A percentile compares a stretch with the other conserved stretches of the same genome.
phyloP scores from a whole-genome alignment of 2,329 filamentous ascomycete genomes.

The Trichoderma brevicompactum region DNA sequence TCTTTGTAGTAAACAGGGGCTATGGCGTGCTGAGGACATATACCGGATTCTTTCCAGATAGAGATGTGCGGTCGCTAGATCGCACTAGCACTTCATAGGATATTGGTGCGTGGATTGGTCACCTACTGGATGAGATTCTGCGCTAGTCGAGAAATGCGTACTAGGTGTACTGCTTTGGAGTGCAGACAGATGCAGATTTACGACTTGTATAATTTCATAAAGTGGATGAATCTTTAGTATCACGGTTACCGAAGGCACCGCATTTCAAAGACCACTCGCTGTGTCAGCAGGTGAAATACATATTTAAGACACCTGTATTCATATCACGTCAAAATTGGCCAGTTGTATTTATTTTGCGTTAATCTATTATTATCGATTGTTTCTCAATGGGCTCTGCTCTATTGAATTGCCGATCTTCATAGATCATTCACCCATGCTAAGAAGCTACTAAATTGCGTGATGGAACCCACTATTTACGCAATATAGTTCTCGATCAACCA shows the following conservation, averaged over 20 bases:
- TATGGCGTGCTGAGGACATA: slow-evolving; percentile 5
- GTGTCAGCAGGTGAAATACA: too few species aligned
- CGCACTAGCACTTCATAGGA: neutral
- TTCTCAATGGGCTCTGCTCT: neutral
- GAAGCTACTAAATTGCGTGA: slow-evolving; percentile 15
- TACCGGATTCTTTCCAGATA: neutral
- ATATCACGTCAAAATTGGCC: too few species aligned
- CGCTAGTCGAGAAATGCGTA: too few species aligned
- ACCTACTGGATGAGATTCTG: neutral
- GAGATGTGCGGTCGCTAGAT: neutral
- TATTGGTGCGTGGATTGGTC: neutral
- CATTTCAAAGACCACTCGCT: too few species aligned
- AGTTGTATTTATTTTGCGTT: too few species aligned
- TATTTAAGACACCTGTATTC: too few species aligned
- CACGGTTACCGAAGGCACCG: too few species aligned
- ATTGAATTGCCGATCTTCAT: neutral
- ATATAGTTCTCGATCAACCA: neutral
- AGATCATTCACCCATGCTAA: too few species aligned
- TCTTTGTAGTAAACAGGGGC: neutral
- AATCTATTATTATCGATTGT: neutral
- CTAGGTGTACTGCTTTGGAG: too few species aligned
- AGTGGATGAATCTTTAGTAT: too few species aligned
- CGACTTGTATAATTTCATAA: too few species aligned
- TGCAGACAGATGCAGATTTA: too few species aligned
- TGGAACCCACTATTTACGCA: slow-evolving; percentile 6